Evolutionary conservation across 352 stramenopile species (phyloP).

Genomic region (Phytophthora pseudosyringae): DNA sequence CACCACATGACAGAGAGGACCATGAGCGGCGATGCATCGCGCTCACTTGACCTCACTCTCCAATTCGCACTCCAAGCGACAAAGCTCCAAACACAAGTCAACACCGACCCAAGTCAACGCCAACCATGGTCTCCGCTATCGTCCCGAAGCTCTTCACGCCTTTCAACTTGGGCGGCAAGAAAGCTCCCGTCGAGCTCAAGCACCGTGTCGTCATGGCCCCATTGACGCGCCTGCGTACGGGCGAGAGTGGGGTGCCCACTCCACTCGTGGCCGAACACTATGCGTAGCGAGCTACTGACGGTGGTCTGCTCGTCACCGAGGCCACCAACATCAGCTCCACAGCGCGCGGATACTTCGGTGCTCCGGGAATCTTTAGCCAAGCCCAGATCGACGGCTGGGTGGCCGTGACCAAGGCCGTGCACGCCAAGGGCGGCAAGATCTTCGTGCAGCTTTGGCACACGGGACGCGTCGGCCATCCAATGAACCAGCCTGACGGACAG

Average conservation of each 20-base stretch:
- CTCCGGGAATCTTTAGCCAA: slow-evolving; percentile 46
- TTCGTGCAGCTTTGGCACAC: slow-evolving; percentile 28
- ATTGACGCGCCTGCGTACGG: slow-evolving; percentile 43
- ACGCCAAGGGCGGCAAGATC: slow-evolving; percentile 27
- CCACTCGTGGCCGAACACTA: slow-evolving; percentile 47
- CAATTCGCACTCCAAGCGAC: slow-evolving; percentile 4
- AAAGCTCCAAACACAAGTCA: background rate
- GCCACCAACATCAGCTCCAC: slow-evolving; percentile 57
- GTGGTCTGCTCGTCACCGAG: slow-evolving; percentile 57
- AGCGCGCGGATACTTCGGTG: slow-evolving; percentile 32
- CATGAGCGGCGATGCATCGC: background rate
- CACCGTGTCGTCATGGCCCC: slow-evolving; percentile 62
- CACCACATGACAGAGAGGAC: background rate
- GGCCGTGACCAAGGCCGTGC: slow-evolving; percentile 39
- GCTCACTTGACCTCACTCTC: slow-evolving; percentile 13
- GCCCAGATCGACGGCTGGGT: slow-evolving; percentile 46
- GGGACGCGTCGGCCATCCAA: slow-evolving; percentile 19
- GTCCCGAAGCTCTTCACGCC: slow-evolving; percentile 42
- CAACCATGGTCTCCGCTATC: slow-evolving; percentile 17
- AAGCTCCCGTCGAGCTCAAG: slow-evolving; percentile 37
- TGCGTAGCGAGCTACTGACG: slow-evolving; percentile 43
- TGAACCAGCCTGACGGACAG: slow-evolving; percentile 26
- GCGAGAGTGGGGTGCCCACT: slow-evolving; percentile 32
- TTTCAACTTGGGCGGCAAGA: slow-evolving; percentile 41
- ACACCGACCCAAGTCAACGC: slow-evolving; percentile 1